These are phyloP conservation scores for Cryptococcus deneoformans DNA, from an alignment of 1,284 basidiomycete species.

Conservation along the genomic window DNA sequence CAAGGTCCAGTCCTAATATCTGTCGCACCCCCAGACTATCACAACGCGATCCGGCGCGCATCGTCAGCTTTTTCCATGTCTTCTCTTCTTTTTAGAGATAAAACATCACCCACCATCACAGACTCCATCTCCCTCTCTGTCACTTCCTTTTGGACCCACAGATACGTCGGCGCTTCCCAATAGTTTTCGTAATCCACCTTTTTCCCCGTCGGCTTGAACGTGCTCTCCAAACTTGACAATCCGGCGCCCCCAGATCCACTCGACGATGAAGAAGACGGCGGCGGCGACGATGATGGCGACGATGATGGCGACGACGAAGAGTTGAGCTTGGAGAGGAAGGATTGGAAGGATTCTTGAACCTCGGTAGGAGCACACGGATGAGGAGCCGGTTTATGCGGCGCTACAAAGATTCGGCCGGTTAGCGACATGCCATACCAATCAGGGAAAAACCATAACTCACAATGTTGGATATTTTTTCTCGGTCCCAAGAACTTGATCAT, in stretches of 20 bases:
- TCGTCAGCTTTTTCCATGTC: too few relatives aligned
- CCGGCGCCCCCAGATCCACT: neutral
- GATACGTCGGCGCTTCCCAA: slow-evolving; percentile 71
- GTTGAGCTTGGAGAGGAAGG: slow-evolving; percentile 58
- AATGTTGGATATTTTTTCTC: slow-evolving; percentile 57
- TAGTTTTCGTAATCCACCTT: slow-evolving; percentile 60
- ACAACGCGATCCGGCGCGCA: too few relatives aligned
- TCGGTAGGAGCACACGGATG: slow-evolving; percentile 76
- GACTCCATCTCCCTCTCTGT: slow-evolving; percentile 73
- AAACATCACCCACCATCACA: slow-evolving; percentile 61
- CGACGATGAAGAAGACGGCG: neutral
- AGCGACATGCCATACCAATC: neutral
- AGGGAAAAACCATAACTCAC: slow-evolving; percentile 48
- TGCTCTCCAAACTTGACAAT: neutral
- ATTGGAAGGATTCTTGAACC: slow-evolving; percentile 61
- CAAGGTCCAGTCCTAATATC: slow-evolving; percentile 38
- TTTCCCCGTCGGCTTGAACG: slow-evolving; percentile 22
- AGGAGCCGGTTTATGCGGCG: slow-evolving; percentile 59
- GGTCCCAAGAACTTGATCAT: slow-evolving; percentile 78
- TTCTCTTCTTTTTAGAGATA: neutral
- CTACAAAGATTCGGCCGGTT: slow-evolving; percentile 45
- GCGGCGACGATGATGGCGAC: neutral
- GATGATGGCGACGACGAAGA: slow-evolving; percentile 32
- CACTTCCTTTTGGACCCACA: slow-evolving; percentile 64
- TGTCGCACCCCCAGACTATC: slow-evolving; percentile 71